A percentile compares a stretch with the other conserved stretches of the same genome.
Conservation (phyloP, 192 early-diverging fungal species). For the Gamsiella multidivaricata region DNA sequence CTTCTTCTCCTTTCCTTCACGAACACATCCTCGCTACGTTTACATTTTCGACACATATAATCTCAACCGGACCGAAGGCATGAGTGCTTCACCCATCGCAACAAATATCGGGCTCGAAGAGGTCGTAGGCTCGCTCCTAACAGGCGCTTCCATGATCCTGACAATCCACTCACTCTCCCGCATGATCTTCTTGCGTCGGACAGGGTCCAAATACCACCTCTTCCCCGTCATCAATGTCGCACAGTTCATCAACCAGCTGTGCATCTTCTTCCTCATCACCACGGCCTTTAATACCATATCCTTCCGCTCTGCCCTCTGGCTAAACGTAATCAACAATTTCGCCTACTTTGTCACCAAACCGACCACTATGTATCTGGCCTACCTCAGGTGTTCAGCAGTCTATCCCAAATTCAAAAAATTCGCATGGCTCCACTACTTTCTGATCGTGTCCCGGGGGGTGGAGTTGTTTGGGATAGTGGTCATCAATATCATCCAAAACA, state of each 20-base stretch:
- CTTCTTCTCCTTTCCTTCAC: not conserved
- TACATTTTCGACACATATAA: not conserved
- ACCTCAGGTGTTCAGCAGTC: slow-evolving; percentile 45
- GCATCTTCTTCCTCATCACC: slow-evolving; percentile 45
- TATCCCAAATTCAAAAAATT: slow-evolving; percentile 33
- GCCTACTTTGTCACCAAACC: slow-evolving; percentile 56
- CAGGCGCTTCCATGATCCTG: slow-evolving; percentile 45
- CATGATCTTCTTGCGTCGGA: slow-evolving; percentile 44
- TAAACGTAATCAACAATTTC: slow-evolving; percentile 52
- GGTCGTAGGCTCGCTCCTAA: slow-evolving; percentile 41
- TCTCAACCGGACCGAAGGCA: too few relatives aligned
- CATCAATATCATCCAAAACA: slow-evolving; percentile 43
- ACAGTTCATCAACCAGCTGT: slow-evolving; percentile 46
- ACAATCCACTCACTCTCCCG: slow-evolving; percentile 43
- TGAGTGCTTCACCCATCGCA: slow-evolving; percentile 30
- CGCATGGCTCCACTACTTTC: slow-evolving; percentile 31
- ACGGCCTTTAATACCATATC: slow-evolving; percentile 19
- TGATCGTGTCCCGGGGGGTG: slow-evolving; percentile 36
- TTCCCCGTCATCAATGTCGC: slow-evolving; percentile 56
- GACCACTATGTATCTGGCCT: slow-evolving; percentile 51
- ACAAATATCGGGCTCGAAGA: slow-evolving; percentile 25
- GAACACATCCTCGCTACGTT: not conserved
- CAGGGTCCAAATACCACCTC: slow-evolving; percentile 48
- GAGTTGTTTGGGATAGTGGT: slow-evolving; percentile 43
- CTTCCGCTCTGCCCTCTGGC: slow-evolving; percentile 22